Percentiles rank a stretch among this genome's conserved stretches.
Evolutionary conservation across 1,139 yeast species (phyloP).

Genomic region (Hyphopichia pseudoburtonii): DNA sequence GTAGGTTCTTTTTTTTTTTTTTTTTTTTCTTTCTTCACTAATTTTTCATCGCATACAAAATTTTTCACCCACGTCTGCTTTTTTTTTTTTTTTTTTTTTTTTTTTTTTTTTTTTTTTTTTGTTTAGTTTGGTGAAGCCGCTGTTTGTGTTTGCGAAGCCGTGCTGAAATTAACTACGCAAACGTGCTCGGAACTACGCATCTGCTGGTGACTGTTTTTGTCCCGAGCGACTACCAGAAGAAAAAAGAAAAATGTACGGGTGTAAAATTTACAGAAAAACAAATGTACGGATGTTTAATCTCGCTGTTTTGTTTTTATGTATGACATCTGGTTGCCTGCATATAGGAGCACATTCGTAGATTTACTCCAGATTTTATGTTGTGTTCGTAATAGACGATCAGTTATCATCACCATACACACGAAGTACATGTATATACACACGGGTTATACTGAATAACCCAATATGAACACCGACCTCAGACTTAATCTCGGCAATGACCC

Average conservation of each 20-base stretch:
- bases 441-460: background rate
- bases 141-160: conserved; percentile 6
- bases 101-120: too few species aligned
- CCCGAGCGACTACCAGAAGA: conserved; percentile 25
- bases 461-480: background rate
- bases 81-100: too few species aligned
- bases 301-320: background rate
- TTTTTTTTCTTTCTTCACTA: too few species aligned
- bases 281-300: background rate
- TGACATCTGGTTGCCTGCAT: background rate
- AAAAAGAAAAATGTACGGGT: background rate
- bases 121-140: background rate
- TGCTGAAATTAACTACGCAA: conserved; percentile 23
- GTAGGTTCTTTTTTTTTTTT: too few species aligned
- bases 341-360: background rate
- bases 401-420: too few species aligned
- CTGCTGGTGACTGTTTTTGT: conserved; percentile 35
- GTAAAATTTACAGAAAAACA: background rate
- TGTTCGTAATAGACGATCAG: too few species aligned
- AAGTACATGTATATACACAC: background rate
- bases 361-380: conserved; percentile 2
- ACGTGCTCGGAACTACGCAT: conserved; percentile 39
- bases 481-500: too few species aligned
- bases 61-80: too few species aligned
- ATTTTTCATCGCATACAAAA: too few species aligned